Conservation (phyloP, 139 green algal species). For the Volvox reticuliferus region DNA sequence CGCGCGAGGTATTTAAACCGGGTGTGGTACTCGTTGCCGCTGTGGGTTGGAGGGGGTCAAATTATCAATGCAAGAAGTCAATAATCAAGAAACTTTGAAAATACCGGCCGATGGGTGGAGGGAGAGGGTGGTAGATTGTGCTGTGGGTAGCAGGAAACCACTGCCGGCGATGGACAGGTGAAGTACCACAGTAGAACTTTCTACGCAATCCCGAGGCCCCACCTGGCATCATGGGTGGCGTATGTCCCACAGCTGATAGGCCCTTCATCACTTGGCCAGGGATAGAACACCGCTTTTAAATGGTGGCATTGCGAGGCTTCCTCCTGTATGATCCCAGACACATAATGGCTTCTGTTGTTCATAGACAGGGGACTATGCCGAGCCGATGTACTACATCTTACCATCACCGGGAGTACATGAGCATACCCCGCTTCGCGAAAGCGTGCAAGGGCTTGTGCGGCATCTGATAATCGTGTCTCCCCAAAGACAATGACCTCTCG, state of each 20-base stretch:
- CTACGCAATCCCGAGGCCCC: neutral
- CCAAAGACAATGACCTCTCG: constrained; percentile 26
- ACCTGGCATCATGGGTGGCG: neutral
- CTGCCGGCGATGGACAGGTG: no score
- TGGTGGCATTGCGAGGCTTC: neutral
- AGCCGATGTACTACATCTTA: neutral
- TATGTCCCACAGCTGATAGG: constrained; percentile 12
- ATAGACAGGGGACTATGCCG: no score
- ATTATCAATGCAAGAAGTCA: no score
- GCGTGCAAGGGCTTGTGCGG: neutral
- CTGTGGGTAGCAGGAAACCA: no score
- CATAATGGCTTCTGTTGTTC: no score
- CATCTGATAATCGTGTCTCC: neutral
- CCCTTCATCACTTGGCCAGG: neutral
- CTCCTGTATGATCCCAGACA: neutral
- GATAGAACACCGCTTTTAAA: neutral
- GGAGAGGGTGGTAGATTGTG: no score
- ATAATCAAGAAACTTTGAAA: no score
- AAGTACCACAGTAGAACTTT: no score
- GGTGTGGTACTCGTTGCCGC: neutral
- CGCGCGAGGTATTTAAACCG: neutral
- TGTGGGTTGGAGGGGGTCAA: neutral
- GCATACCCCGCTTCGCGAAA: constrained; percentile 7
- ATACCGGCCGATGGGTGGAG: no score
- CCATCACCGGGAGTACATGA: constrained; percentile 19